Evolutionary conservation across 495 filamentous ascomycete species (phyloP), one percentile per base, ranked within the genome.

Genomic region (Hyaloscypha bicolor): DNA sequence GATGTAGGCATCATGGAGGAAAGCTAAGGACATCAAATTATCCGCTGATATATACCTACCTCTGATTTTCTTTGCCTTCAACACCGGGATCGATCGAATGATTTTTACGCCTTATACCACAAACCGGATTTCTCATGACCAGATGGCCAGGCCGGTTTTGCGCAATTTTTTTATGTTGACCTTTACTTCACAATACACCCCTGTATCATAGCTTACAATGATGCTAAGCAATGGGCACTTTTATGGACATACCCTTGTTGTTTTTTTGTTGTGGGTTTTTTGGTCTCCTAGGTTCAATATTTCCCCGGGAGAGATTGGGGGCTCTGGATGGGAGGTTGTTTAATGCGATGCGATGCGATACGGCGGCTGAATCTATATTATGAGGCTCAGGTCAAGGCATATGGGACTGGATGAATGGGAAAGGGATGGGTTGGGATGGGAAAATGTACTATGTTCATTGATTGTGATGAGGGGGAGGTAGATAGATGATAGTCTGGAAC

Each of bases 1-100:
- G 92, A 93, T 72, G 89, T 89, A 56, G 83, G 82, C 9, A 86
- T 96, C 71, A 94, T 91, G 74, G 93, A 97, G 77, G 93, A 97
- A 76, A 80, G 82, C 29, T 87, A 37, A 60, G 12, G 35, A 37
- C 30, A 56, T 30, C 53, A 9, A 11, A 3, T 32, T 25, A 56
- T 16, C 6, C 53, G 22, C 9, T 1, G 42, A 48, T 1, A 14
- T 48, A 4, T 19, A 16, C 16, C 9, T 48, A 11, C 16, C 42
- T 48, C 42, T 16, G 16, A 56, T 29, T 56, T 56, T n/a, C 30
- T 30, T 12, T 56, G 19, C 51, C 21, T 56, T 29, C 53, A 56
- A 56, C 30, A 30, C 30, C 53, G 21, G 22, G 53, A 32, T 48
- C 6, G 53, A 29, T 56, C 53, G 22, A 56, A 32, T 25, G 21